These are phyloP conservation scores for Cryptococcus sp. DNA, from an alignment of 1,284 basidiomycete genomes.

Conservation along the genomic window DNA sequence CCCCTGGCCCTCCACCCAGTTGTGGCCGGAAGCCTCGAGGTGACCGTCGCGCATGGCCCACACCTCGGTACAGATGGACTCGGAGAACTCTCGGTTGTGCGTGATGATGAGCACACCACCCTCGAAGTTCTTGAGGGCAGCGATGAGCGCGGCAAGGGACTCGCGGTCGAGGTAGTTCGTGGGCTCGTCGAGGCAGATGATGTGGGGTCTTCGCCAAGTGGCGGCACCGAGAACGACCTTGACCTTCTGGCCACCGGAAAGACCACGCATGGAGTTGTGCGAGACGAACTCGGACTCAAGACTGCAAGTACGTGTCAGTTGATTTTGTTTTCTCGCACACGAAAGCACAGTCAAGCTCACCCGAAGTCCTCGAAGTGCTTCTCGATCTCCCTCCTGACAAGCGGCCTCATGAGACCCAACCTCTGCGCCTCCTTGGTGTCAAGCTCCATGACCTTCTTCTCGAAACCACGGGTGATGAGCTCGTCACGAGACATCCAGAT, in stretches of 20 bases:
- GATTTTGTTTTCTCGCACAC: not conserved
- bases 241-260: slow-evolving; percentile 99
- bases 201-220: slow-evolving; percentile 95
- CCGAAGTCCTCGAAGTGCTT: slow-evolving; percentile 84
- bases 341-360: slow-evolving; percentile 4
- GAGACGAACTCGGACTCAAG: slow-evolving; percentile 95
- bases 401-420: slow-evolving; percentile 89
- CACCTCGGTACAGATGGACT: slow-evolving; percentile 76
- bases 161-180: slow-evolving; percentile 95
- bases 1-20: slow-evolving; percentile 98
- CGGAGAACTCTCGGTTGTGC: slow-evolving; percentile 97
- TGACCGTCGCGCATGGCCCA: slow-evolving; percentile 93
- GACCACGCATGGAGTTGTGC: slow-evolving; percentile 95
- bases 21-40: slow-evolving; percentile 92
- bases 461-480: slow-evolving; percentile 93
- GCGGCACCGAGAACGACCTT: slow-evolving; percentile 99
- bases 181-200: slow-evolving; percentile 97
- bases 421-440: slow-evolving; percentile 97
- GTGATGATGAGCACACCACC: slow-evolving; percentile 96
- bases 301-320: slow-evolving; percentile 57
- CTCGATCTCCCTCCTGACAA: slow-evolving; percentile 96
- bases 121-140: slow-evolving; percentile 92
- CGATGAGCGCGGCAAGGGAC: slow-evolving; percentile 92
- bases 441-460: slow-evolving; percentile 97
- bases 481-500: slow-evolving; percentile 95